Conservation (phyloP, 1,284 basidiomycete genomes). For the Leccinum subrobustum region DNA sequence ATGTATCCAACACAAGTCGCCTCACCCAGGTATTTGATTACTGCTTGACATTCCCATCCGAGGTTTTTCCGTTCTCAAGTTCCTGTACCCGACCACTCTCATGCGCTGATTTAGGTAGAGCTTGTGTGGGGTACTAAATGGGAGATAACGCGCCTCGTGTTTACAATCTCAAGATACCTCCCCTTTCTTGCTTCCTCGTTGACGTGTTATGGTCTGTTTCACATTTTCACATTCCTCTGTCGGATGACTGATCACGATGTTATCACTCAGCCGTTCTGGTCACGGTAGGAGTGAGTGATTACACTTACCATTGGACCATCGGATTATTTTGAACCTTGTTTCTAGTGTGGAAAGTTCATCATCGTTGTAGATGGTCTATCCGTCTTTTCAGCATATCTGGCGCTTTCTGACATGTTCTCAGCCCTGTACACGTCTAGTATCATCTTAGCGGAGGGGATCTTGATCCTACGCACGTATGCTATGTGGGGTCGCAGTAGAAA, state of each 20-base stretch:
- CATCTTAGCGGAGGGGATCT: no score
- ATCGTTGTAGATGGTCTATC: no score
- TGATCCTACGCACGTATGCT: no score
- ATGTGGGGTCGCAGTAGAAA: slow-evolving; percentile 24
- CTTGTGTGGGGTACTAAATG: not conserved
- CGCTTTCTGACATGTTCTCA: no score
- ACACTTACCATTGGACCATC: not conserved
- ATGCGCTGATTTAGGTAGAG: not conserved
- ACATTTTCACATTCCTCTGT: slow-evolving; percentile 10
- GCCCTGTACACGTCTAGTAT: no score
- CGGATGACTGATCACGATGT: not conserved
- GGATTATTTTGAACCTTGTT: not conserved
- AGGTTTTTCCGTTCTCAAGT: slow-evolving; percentile 5
- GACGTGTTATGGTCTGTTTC: slow-evolving; percentile 10
- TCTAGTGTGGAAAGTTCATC: not conserved
- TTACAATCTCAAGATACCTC: not conserved
- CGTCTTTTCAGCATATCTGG: no score
- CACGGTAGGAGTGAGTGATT: slow-evolving; percentile 5
- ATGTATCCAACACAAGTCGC: not conserved
- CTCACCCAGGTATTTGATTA: not conserved
- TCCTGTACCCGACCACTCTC: slow-evolving; percentile 7
- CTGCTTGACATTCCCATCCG: not conserved
- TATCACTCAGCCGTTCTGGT: slow-evolving; percentile 11
- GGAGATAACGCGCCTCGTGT: not conserved
- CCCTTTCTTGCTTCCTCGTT: not conserved